These are phyloP conservation scores for Leucoagaricus sp. DNA, from an alignment of 1,284 basidiomycete genomes.

Conservation along the genomic window DNA sequence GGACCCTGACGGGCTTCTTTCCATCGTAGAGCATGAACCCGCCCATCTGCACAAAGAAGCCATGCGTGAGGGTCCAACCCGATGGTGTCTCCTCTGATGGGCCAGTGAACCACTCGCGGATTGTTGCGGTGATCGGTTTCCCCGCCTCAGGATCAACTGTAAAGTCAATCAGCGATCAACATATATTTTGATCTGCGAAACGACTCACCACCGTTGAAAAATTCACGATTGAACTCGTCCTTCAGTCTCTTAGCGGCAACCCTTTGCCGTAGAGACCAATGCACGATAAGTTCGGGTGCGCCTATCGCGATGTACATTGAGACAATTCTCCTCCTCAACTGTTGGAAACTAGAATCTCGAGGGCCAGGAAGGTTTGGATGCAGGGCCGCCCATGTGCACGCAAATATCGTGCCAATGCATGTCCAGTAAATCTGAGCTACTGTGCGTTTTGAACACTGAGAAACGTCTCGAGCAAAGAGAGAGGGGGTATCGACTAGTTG, in stretches of 20 bases:
- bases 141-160: conserved; percentile 27
- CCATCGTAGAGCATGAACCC: not conserved
- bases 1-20: not conserved
- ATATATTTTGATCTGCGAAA: no score
- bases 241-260: not conserved
- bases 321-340: not conserved
- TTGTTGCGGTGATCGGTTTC: conserved; percentile 24
- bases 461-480: no score
- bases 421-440: not conserved
- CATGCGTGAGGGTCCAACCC: conserved; percentile 18
- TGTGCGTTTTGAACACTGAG: no score
- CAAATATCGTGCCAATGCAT: not conserved
- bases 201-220: not conserved
- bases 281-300: not conserved
- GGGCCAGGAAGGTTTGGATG: not conserved
- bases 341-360: not conserved
- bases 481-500: no score
- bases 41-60: conserved; percentile 7
- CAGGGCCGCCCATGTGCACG: not conserved
- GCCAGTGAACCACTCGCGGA: conserved; percentile 21
- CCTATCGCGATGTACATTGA: not conserved
- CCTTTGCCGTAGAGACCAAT: not conserved
- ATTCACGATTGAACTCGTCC: not conserved
- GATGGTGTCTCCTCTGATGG: not conserved
- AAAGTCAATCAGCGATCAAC: not conserved